Evolutionary conservation across 345 rosid genomes (phyloP).

Genomic region (Noccaea bulbosa): DNA sequence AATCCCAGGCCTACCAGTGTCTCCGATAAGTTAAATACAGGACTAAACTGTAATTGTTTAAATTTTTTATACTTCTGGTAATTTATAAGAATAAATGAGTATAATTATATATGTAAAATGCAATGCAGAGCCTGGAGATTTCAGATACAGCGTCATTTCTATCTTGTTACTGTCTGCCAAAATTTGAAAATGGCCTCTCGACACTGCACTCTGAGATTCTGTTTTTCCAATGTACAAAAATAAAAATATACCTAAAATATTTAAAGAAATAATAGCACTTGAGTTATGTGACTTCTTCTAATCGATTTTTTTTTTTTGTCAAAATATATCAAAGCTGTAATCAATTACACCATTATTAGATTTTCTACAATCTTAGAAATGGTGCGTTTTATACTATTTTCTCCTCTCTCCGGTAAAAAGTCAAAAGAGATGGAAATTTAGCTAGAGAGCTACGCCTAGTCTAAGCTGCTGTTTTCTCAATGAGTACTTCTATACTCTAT

Average conservation of each 20-base stretch:
- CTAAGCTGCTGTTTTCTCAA: slow-evolving; percentile 27
- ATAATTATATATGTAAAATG: slow-evolving; percentile 16
- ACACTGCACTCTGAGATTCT: slow-evolving; percentile 31
- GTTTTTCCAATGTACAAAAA: slow-evolving; percentile 11
- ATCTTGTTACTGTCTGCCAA: slow-evolving; percentile 45
- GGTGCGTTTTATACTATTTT: background rate
- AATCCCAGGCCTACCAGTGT: too few relatives aligned
- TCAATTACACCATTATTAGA: slow-evolving; percentile 3
- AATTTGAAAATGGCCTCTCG: slow-evolving; percentile 43
- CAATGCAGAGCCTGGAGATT: slow-evolving; percentile 38
- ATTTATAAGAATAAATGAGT: slow-evolving; percentile 20
- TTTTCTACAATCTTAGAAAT: slow-evolving; percentile 6
- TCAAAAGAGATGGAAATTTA: slow-evolving; percentile 21
- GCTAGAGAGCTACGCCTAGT: slow-evolving; percentile 27
- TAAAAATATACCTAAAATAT: background rate
- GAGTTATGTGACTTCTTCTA: background rate
- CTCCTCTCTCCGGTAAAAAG: background rate
- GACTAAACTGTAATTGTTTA: background rate
- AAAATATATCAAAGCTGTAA: background rate
- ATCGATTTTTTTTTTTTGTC: background rate
- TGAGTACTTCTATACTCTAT: background rate
- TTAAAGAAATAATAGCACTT: background rate
- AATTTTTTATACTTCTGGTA: background rate
- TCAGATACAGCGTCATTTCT: slow-evolving; percentile 42
- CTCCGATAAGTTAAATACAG: background rate